These are phyloP conservation scores for Megacollybia platyphylla DNA, from an alignment of 1,284 basidiomycete genomes.

Conservation along the genomic window DNA sequence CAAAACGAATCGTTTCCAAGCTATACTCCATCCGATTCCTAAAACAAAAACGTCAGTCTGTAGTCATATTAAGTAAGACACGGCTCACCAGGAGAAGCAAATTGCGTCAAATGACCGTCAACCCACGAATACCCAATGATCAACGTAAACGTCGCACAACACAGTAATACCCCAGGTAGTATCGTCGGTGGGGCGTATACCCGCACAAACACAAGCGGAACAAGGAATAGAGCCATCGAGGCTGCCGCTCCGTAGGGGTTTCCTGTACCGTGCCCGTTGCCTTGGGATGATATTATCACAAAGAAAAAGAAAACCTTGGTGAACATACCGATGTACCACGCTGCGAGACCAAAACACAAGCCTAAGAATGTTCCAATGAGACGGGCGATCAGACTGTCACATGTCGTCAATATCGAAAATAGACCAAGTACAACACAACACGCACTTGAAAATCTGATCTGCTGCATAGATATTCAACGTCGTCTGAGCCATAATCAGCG, in stretches of 20 bases:
- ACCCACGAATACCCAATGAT: conserved; percentile 53
- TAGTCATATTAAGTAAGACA: not conserved
- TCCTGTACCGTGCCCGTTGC: conserved; percentile 35
- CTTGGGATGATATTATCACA: conserved; percentile 12
- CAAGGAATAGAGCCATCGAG: conserved; percentile 32
- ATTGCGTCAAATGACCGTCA: conserved; percentile 33
- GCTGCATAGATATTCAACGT: conserved; percentile 49
- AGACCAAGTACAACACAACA: conserved; percentile 3
- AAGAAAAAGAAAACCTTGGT: conserved; percentile 1
- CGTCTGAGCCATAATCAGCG: conserved; percentile 57
- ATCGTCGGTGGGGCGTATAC: conserved; percentile 33
- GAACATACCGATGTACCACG: conserved; percentile 40
- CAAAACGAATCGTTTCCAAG: conserved; percentile 36
- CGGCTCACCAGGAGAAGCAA: conserved; percentile 29
- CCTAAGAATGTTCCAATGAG: conserved; percentile 33
- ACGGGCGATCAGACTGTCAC: conserved; percentile 28
- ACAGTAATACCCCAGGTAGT: conserved; percentile 22
- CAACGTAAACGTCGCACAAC: conserved; percentile 27
- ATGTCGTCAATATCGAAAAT: conserved; percentile 3
- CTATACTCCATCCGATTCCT: conserved; percentile 33
- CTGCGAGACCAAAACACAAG: conserved; percentile 34
- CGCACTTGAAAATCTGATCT: conserved; percentile 44
- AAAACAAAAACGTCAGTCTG: not conserved
- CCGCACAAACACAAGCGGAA: conserved; percentile 43
- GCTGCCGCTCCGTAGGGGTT: conserved; percentile 49